Percentiles rank a stretch among this genome's conserved stretches.
Conservation (phyloP, 306 rosid species). For the Abrus pulchellus region DNA sequence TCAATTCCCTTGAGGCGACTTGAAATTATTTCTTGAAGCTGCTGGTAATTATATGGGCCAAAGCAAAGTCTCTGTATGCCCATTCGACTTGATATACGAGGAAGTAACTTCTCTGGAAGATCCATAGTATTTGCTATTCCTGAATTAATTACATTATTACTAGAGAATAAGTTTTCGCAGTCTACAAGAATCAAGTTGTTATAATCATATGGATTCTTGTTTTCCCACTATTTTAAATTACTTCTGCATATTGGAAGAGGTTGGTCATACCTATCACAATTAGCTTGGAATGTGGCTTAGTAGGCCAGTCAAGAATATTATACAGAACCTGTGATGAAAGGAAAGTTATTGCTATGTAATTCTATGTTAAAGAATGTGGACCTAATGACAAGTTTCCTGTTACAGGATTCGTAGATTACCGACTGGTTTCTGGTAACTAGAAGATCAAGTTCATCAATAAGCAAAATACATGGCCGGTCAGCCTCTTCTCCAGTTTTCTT, state of each 20-base stretch:
- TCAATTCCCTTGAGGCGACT: conserved; percentile 88
- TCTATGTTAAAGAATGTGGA: conserved; percentile 18
- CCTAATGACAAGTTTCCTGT: conserved; percentile 42
- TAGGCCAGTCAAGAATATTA: conserved; percentile 99
- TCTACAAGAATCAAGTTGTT: conserved; percentile 36
- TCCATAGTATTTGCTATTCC: conserved; percentile 99
- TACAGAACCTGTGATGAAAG: conserved; percentile 73
- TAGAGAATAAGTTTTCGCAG: conserved; percentile 35
- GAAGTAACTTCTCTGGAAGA: conserved; percentile 98
- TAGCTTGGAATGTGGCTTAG: conserved; percentile 87
- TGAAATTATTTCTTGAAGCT: conserved; percentile 91
- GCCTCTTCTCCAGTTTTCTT: conserved; percentile 68
- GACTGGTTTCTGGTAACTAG: conserved; percentile 97
- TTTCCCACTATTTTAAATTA: conserved; percentile 11
- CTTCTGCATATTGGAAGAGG: conserved; percentile 10
- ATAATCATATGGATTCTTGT: conserved; percentile 33
- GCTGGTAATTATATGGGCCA: conserved; percentile 92
- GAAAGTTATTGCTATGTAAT: conserved; percentile 7
- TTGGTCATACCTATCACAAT: conserved; percentile 76
- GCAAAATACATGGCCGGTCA: conserved; percentile 90
- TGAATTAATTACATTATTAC: conserved; percentile 50
- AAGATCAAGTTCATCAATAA: conserved; percentile 97
- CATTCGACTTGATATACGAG: conserved; percentile 99
- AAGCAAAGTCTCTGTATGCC: conserved; percentile 96
- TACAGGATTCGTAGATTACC: conserved; percentile 60